These are phyloP conservation scores for Saccharomycopsis sp. DNA, from an alignment of 805 yeast genomes.

Conservation along the genomic window DNA sequence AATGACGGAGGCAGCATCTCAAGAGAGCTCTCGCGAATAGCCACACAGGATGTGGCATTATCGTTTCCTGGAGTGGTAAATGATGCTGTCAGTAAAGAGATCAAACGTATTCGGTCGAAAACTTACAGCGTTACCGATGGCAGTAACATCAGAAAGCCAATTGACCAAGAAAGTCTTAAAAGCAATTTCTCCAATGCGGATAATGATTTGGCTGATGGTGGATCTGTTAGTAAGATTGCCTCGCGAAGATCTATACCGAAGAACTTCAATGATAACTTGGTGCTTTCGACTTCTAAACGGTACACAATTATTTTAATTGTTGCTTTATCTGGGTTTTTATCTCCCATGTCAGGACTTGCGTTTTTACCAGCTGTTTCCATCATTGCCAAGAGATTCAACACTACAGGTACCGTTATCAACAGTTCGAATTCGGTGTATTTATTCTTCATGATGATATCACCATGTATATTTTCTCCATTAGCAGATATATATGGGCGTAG, in stretches of 20 bases:
- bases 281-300: conserved; percentile 3
- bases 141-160: background rate
- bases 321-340: conserved; percentile 35
- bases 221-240: background rate
- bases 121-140: background rate
- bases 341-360: conserved; percentile 40
- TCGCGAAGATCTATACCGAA: conserved; percentile 12
- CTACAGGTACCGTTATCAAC: conserved; percentile 42
- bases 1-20: conserved; percentile 2
- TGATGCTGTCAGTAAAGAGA: conserved; percentile 15
- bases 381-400: conserved; percentile 39
- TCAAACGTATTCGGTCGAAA: background rate
- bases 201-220: background rate
- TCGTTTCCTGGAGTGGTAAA: conserved; percentile 15
- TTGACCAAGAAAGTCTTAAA: background rate
- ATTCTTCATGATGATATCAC: conserved; percentile 47
- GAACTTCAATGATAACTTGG: conserved; percentile 19
- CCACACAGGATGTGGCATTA: conserved; percentile 18
- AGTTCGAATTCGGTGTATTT: conserved; percentile 45
- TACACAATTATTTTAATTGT: conserved; percentile 29
- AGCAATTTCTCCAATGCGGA: background rate
- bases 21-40: conserved; percentile 6
- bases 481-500: conserved; percentile 49
- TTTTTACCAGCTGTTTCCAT: conserved; percentile 47
- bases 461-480: conserved; percentile 43